phyloP scores from a whole-genome alignment of 148 eudicot genomes.

The Vaccinium darrowii region DNA sequence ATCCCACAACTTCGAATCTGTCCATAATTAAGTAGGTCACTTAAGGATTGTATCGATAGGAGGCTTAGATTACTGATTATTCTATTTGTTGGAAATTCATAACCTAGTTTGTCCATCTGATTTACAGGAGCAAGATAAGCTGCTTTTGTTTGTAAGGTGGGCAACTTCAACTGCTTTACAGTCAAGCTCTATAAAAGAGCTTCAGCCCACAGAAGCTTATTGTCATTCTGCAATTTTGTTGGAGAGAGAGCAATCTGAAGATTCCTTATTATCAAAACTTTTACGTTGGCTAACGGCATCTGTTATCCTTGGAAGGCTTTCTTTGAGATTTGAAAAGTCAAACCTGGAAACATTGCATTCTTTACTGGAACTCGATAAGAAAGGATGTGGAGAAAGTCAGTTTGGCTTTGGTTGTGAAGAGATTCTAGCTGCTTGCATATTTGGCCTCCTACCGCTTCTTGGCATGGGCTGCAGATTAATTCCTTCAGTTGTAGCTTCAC shows the following conservation, averaged over 20 bases:
- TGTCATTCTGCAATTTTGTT: not conserved
- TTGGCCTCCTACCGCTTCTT: conserved; percentile 61
- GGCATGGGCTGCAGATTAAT: conserved; percentile 47
- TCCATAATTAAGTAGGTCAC: no score
- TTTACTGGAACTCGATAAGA: conserved; percentile 33
- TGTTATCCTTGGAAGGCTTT: conserved; percentile 49
- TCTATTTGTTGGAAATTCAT: no score
- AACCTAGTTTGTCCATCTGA: no score
- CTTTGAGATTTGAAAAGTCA: conserved; percentile 30
- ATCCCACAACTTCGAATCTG: no score
- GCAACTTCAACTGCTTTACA: conserved; percentile 64
- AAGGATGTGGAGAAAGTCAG: conserved; percentile 25
- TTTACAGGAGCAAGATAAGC: no score
- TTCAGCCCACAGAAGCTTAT: conserved; percentile 24
- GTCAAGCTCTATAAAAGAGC: conserved; percentile 32
- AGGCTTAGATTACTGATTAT: no score
- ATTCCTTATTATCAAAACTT: conserved; percentile 55
- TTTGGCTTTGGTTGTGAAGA: conserved; percentile 36
- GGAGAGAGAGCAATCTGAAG: conserved; percentile 34
- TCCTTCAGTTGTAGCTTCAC: conserved; percentile 69
- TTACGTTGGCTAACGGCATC: conserved; percentile 87
- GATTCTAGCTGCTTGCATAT: conserved; percentile 49
- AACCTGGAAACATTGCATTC: conserved; percentile 43
- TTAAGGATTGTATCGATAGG: no score
- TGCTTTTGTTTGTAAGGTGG: conserved; percentile 58